phyloP scores from a whole-genome alignment of 225 moss, liverwort and hornwort genomes.

The Pseudoscleropodium purum region DNA sequence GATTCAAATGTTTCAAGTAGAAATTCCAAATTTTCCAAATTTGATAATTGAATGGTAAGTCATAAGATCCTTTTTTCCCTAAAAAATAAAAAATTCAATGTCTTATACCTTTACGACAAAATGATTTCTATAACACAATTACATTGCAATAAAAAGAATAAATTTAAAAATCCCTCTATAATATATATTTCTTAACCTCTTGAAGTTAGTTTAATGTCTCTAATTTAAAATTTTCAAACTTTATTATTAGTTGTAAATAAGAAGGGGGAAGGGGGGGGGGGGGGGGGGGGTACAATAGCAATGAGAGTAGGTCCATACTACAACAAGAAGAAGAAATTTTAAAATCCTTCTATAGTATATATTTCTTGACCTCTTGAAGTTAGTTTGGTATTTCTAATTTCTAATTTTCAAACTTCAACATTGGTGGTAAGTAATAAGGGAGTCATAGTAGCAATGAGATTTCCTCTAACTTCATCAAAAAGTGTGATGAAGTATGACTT shows the following conservation, averaged over 20 bases:
- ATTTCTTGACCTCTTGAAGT: not conserved
- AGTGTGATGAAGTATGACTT: no score
- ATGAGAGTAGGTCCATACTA: fast-evolving
- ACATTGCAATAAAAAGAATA: fast-evolving
- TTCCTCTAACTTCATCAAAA: fast-evolving
- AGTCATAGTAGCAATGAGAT: not conserved
- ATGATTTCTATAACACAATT: not conserved
- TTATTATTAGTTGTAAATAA: not conserved
- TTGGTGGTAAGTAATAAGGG: no score
- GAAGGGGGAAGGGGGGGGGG: no score
- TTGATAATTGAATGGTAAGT: not conserved
- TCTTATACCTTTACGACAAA: not conserved
- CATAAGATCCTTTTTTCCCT: no score
- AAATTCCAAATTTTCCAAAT: not conserved
- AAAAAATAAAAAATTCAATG: not conserved
- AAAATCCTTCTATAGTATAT: not conserved
- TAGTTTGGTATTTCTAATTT: fast-evolving
- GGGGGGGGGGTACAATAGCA: no score
- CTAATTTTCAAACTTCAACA: not conserved
- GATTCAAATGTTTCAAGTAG: not conserved
- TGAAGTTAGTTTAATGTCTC: fast-evolving
- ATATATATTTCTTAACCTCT: not conserved
- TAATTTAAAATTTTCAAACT: not conserved
- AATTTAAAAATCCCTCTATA: not conserved
- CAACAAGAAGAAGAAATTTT: not conserved